Evolutionary conservation across 805 yeast genomes (phyloP).

Genomic region (Hanseniaspora singularis): DNA sequence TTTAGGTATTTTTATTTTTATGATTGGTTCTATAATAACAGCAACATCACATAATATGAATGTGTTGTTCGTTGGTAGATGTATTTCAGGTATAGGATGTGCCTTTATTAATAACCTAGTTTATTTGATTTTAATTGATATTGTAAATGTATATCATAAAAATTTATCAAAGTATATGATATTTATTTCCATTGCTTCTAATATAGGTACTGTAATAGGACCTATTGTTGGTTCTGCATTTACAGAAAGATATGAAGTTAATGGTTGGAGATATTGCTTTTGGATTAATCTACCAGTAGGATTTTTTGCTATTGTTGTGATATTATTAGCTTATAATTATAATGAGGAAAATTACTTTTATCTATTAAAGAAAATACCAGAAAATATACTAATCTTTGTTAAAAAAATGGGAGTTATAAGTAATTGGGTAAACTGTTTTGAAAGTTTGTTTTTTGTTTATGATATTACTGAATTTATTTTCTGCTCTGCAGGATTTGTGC

Average conservation of each 20-base stretch:
- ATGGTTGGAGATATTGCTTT: background rate
- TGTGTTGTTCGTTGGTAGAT: background rate
- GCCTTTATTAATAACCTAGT: background rate
- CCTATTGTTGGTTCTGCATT: conserved; percentile 65
- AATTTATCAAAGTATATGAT: background rate
- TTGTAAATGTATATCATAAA: background rate
- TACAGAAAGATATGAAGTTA: conserved; percentile 33
- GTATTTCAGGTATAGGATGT: background rate
- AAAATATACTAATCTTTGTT: background rate
- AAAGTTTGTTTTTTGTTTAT: conserved; percentile 11
- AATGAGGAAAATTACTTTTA: background rate
- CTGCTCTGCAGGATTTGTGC: conserved; percentile 19
- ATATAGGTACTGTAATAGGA: conserved; percentile 43
- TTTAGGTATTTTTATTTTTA: conserved; percentile 18
- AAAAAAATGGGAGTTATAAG: background rate
- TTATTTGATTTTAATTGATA: background rate
- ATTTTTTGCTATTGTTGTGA: background rate
- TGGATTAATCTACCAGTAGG: background rate
- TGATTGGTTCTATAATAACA: background rate
- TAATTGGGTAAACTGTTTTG: background rate
- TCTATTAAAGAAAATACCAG: background rate
- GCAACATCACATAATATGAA: background rate
- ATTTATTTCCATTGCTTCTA: conserved; percentile 27
- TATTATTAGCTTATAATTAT: background rate
- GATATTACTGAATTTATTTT: conserved; percentile 21